Conservation (phyloP, 1,139 yeast species). For the Saccharomyces hybrid region DNA sequence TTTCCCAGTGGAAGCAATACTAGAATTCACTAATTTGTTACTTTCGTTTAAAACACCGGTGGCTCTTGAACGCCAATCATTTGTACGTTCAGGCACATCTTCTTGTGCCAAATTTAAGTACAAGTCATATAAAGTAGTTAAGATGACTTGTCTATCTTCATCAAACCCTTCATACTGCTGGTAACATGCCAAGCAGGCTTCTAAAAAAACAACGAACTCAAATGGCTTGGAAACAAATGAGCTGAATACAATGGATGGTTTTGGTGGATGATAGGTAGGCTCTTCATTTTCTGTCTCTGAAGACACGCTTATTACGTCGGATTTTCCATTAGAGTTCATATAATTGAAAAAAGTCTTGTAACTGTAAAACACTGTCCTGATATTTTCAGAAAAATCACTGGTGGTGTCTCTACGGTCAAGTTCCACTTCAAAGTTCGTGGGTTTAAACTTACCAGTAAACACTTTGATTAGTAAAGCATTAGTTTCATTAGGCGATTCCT, state of each 20-base stretch:
- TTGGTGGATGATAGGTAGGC: conserved; percentile 90
- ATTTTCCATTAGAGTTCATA: conserved; percentile 32
- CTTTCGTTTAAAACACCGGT: conserved; percentile 41
- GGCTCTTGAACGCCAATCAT: conserved; percentile 63
- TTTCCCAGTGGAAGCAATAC: conserved; percentile 4
- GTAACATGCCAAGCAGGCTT: conserved; percentile 79
- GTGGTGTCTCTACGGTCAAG: conserved; percentile 3
- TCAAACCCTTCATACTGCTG: conserved; percentile 65
- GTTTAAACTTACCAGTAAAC: conserved; percentile 75
- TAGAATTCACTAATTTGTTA: conserved; percentile 19
- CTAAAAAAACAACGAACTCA: conserved; percentile 88
- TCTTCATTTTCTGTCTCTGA: neutral
- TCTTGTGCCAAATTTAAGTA: conserved; percentile 56
- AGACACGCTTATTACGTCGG: conserved; percentile 3
- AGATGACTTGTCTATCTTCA: conserved; percentile 61
- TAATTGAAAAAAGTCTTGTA: conserved; percentile 65
- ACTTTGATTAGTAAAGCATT: conserved; percentile 76
- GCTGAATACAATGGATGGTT: conserved; percentile 79
- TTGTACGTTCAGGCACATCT: conserved; percentile 32
- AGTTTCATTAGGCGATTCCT: conserved; percentile 67
- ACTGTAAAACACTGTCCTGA: conserved; percentile 48
- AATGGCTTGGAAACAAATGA: conserved; percentile 77
- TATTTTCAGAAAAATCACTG: conserved; percentile 1
- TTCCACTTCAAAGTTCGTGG: conserved; percentile 27
- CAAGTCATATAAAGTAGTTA: conserved; percentile 74